Conservation (phyloP, 2,329 filamentous ascomycete species). For the Ambrosiella cleistominuta region DNA sequence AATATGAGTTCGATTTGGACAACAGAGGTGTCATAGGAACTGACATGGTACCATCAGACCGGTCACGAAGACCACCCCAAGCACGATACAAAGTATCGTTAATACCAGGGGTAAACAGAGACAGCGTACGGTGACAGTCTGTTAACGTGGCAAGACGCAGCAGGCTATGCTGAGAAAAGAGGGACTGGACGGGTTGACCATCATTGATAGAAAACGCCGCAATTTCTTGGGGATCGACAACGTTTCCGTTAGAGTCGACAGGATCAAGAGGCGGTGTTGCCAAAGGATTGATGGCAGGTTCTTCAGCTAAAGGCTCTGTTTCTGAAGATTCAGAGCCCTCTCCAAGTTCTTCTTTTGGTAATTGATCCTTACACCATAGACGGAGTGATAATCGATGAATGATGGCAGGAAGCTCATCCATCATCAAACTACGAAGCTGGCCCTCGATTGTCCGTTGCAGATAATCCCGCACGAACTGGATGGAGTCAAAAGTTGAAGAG, state of each 20-base stretch:
- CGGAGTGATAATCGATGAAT: constrained; percentile 82
- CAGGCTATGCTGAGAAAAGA: constrained; percentile 92
- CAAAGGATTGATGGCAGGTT: constrained; percentile 59
- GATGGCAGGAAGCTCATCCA: constrained; percentile 93
- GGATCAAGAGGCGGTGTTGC: constrained; percentile 65
- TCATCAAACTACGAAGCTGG: constrained; percentile 82
- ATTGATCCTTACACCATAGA: constrained; percentile 78
- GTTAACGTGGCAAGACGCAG: constrained; percentile 65
- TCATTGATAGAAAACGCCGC: constrained; percentile 63
- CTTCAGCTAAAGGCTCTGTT: constrained; percentile 22
- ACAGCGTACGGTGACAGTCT: constrained; percentile 78
- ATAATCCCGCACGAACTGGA: constrained; percentile 94
- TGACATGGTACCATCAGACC: constrained; percentile 35
- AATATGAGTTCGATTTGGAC: constrained; percentile 44
- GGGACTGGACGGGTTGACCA: constrained; percentile 62
- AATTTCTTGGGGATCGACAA: constrained; percentile 56
- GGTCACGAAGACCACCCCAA: constrained; percentile 66
- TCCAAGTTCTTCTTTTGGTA: constrained; percentile 38
- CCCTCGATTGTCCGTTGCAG: constrained; percentile 90
- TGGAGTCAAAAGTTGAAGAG: constrained; percentile 96
- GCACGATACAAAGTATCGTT: constrained; percentile 80
- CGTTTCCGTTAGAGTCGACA: constrained; percentile 63
- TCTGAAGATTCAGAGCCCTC: constrained; percentile 22
- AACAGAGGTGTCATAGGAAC: constrained; percentile 30
- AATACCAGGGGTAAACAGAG: constrained; percentile 81